A percentile compares a stretch with the other conserved stretches of the same genome.
Conservation (phyloP, 2,329 filamentous ascomycete genomes). For the Penicillium hordei region DNA sequence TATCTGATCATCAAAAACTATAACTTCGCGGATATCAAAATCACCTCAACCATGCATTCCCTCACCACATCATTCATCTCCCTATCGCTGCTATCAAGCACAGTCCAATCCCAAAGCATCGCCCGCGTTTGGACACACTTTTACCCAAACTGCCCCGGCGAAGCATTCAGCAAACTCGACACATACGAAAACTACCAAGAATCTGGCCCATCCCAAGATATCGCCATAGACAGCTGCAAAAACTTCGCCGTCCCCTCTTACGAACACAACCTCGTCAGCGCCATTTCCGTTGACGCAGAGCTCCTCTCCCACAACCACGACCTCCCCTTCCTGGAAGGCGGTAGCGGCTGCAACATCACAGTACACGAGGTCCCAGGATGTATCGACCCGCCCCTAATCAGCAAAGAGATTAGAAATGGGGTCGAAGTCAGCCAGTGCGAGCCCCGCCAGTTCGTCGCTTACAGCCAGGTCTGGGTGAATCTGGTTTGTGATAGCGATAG, state of each 20-base stretch:
- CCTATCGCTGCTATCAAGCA: conserved; percentile 22
- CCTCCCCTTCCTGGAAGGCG: conserved; percentile 14
- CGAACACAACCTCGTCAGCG: conserved; percentile 25
- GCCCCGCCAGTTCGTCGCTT: conserved; percentile 24
- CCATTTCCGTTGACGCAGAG: conserved; percentile 31
- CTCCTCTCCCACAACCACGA: conserved; percentile 18
- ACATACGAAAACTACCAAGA: conserved; percentile 28
- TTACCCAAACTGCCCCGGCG: conserved; percentile 30
- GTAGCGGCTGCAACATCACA: conserved; percentile 32
- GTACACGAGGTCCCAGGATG: conserved; percentile 37
- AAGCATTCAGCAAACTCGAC: conserved; percentile 20
- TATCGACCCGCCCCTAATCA: conserved; percentile 30
- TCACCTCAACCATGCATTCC: conserved; percentile 16
- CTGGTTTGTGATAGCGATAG: conserved; percentile 28
- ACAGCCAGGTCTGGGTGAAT: conserved; percentile 33
- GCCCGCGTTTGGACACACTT: conserved; percentile 34
- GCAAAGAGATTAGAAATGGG: conserved; percentile 20
- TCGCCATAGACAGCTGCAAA: conserved; percentile 27
- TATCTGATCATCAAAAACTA: not conserved
- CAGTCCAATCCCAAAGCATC: conserved; percentile 24
- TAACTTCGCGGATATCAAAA: not conserved
- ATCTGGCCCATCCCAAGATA: conserved; percentile 22
- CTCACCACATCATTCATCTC: conserved; percentile 13
- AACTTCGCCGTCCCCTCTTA: conserved; percentile 28
- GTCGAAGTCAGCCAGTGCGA: conserved; percentile 29